Evolutionary conservation across 441 rosid species (phyloP).

Genomic region (Euphorbia corollata): DNA sequence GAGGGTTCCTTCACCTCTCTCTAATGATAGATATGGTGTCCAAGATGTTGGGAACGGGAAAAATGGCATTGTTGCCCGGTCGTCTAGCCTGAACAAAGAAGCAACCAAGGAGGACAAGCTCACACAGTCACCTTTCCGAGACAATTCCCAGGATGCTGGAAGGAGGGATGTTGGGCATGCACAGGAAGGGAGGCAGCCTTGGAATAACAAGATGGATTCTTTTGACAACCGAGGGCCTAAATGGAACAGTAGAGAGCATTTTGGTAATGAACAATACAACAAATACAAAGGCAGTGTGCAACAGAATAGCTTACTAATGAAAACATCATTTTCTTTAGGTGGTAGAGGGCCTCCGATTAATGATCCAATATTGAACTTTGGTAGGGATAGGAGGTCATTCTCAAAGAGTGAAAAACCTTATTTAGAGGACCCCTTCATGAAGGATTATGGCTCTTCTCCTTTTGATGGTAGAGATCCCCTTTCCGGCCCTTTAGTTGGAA

Average conservation of each 20-base stretch:
- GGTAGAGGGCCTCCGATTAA: slow-evolving; percentile 37
- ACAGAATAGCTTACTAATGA: slow-evolving; percentile 33
- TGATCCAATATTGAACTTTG: slow-evolving; percentile 44
- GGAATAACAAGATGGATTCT: slow-evolving; percentile 45
- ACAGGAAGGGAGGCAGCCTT: slow-evolving; percentile 54
- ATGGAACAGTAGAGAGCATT: slow-evolving; percentile 33
- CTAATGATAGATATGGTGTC: slow-evolving; percentile 33
- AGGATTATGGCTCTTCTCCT: slow-evolving; percentile 48
- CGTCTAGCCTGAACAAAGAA: slow-evolving; percentile 43
- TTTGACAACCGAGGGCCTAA: slow-evolving; percentile 42
- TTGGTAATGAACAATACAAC: slow-evolving; percentile 43
- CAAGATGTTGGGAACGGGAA: slow-evolving; percentile 43
- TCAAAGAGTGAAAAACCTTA: slow-evolving; percentile 63
- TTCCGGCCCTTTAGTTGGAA: slow-evolving; percentile 54
- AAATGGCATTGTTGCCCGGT: slow-evolving; percentile 34
- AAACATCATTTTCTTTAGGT: slow-evolving; percentile 42
- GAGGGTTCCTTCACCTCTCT: slow-evolving; percentile 52
- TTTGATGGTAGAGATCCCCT: slow-evolving; percentile 74
- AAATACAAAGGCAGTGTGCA: slow-evolving; percentile 34
- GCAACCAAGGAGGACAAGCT: slow-evolving; percentile 44
- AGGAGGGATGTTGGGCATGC: slow-evolving; percentile 53
- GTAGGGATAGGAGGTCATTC: slow-evolving; percentile 52
- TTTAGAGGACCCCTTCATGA: slow-evolving; percentile 53
- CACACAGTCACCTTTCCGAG: slow-evolving; percentile 35
- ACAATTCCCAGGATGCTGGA: slow-evolving; percentile 37